phyloP scores from a whole-genome alignment of 306 rosid species.

The Quercus suber region DNA sequence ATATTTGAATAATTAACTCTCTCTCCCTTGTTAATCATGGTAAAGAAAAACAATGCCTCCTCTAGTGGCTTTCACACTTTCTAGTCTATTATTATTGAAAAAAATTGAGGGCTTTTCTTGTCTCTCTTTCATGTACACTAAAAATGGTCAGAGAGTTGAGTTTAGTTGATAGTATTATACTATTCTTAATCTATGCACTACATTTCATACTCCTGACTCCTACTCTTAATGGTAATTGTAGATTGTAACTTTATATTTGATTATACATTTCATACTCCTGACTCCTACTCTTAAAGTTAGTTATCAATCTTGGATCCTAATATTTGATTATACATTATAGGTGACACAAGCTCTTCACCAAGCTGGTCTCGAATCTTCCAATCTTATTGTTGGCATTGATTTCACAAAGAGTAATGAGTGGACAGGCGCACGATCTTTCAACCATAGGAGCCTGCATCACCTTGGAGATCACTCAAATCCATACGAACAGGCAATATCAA shows the following conservation, averaged over 20 bases:
- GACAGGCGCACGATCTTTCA: constrained; percentile 32
- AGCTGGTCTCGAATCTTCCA: constrained; percentile 34
- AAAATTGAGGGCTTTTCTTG: not conserved
- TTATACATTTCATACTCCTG: not conserved
- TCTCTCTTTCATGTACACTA: not conserved
- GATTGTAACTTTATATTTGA: not conserved
- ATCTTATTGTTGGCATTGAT: constrained; percentile 32
- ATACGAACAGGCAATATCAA: constrained; percentile 34
- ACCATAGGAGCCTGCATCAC: constrained; percentile 25
- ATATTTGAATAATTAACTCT: not conserved
- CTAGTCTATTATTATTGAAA: not conserved
- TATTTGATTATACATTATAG: constrained; percentile 1
- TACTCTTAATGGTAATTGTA: not conserved
- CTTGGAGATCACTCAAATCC: constrained; percentile 32
- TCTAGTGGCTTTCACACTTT: not conserved
- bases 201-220: not conserved
- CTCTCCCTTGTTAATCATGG: not conserved
- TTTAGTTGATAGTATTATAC: not conserved
- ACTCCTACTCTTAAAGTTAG: not conserved
- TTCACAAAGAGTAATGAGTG: constrained; percentile 36
- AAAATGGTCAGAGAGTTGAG: not conserved
- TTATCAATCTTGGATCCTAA: not conserved
- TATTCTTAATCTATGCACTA: not conserved
- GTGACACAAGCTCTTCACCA: constrained; percentile 29
- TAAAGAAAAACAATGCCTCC: no score